Conservation (phyloP, 2,329 filamentous ascomycete species). For the Trichophyton benhamiae region DNA sequence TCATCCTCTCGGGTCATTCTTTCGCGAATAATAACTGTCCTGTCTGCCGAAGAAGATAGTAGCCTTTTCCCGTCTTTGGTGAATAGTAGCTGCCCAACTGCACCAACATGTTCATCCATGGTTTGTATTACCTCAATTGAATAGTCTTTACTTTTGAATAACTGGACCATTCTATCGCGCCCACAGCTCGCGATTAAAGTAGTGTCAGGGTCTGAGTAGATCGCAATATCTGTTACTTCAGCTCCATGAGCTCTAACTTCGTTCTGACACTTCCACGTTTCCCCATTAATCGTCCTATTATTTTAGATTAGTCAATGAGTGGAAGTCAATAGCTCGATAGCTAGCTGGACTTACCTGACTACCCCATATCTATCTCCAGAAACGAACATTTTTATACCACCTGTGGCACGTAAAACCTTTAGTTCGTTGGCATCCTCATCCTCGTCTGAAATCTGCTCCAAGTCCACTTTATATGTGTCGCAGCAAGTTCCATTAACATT, state of each 20-base stretch:
- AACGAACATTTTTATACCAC: slow-evolving; percentile 55
- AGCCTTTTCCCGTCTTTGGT: slow-evolving; percentile 57
- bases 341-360: slow-evolving; percentile 39
- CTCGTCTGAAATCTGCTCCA: slow-evolving; percentile 48
- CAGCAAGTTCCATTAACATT: slow-evolving; percentile 57
- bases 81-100: slow-evolving; percentile 67
- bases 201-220: slow-evolving; percentile 50
- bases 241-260: slow-evolving; percentile 76
- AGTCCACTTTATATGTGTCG: slow-evolving; percentile 50
- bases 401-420: slow-evolving; percentile 46
- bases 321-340: not conserved
- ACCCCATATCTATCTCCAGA: slow-evolving; percentile 81
- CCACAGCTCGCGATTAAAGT: slow-evolving; percentile 70
- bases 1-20: slow-evolving; percentile 53
- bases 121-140: slow-evolving; percentile 75
- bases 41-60: slow-evolving; percentile 77
- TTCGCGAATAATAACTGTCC: slow-evolving; percentile 73
- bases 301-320: slow-evolving; percentile 8
- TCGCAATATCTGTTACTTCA: slow-evolving; percentile 70
- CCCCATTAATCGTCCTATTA: slow-evolving; percentile 26
- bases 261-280: slow-evolving; percentile 49
- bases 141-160: slow-evolving; percentile 55
- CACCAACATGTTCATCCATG: slow-evolving; percentile 77
- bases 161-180: slow-evolving; percentile 79
- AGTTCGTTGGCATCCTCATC: slow-evolving; percentile 45